A percentile compares a stretch with the other conserved stretches of the same genome.
phyloP scores from a whole-genome alignment of 2,329 filamentous ascomycete species.

The Mollisiaceae sp. region DNA sequence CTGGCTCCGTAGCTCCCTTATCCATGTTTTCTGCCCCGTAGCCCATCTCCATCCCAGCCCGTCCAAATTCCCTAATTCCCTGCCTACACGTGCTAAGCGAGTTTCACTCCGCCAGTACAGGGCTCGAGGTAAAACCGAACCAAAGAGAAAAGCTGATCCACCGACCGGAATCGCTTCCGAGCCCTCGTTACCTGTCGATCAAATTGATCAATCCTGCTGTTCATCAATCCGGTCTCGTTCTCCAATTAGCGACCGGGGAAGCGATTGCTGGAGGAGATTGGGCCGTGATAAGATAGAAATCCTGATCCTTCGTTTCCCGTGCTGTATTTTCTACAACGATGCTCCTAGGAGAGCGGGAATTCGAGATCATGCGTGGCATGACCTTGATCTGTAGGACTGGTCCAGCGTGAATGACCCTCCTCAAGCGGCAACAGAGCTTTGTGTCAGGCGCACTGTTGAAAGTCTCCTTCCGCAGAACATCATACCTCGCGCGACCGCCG shows the following conservation, averaged over 20 bases:
- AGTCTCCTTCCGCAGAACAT: not conserved
- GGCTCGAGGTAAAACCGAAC: not conserved
- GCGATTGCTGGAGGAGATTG: not conserved
- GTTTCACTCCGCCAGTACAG: not conserved
- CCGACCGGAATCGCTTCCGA: not conserved
- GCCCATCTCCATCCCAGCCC: not conserved
- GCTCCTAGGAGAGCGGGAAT: not conserved
- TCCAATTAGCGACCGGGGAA: not conserved
- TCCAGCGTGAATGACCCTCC: not conserved
- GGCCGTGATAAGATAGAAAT: not conserved
- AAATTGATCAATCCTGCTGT: no score
- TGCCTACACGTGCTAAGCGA: slow-evolving; percentile 2
- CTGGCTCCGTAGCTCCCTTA: not conserved
- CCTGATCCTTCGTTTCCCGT: not conserved
- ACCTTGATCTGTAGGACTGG: not conserved
- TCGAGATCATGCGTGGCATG: not conserved
- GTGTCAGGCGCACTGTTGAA: not conserved
- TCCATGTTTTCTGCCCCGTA: not conserved
- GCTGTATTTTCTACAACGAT: not conserved
- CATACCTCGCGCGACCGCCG: not conserved
- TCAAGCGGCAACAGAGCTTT: not conserved
- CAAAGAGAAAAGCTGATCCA: not conserved
- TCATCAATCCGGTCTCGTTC: not conserved
- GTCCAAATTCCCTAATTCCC: not conserved
- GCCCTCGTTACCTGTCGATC: slow-evolving; percentile 6